phyloP scores from a whole-genome alignment of 306 rosid species.

The Fragaria vesca region DNA sequence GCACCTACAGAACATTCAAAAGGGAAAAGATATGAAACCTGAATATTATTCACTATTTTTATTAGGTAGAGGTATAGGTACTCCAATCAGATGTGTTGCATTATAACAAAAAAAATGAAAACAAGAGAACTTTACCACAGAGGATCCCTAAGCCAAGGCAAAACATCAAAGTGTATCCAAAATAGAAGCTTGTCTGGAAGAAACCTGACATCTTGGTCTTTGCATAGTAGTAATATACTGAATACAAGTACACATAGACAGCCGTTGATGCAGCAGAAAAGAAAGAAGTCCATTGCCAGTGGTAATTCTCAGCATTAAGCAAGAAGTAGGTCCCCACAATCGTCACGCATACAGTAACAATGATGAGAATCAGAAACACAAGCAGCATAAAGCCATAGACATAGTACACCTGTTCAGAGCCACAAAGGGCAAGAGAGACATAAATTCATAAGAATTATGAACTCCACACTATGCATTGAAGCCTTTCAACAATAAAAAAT shows the following conservation, averaged over 20 bases:
- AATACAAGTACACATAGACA: constrained; percentile 88
- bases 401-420: constrained; percentile 82
- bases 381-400: constrained; percentile 99
- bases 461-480: not conserved
- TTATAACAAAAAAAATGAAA: not conserved
- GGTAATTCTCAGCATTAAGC: constrained; percentile 98
- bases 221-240: constrained; percentile 88
- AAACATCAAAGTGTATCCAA: constrained; percentile 98
- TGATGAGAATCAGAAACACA: constrained; percentile 86
- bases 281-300: constrained; percentile 99
- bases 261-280: constrained; percentile 99
- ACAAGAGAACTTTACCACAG: constrained; percentile 64
- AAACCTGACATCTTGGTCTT: constrained; percentile 99
- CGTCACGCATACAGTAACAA: constrained; percentile 96
- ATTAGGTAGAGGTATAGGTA: not conserved
- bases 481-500: not conserved
- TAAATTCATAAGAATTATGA: constrained; percentile 19
- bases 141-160: constrained; percentile 98
- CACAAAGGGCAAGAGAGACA: constrained; percentile 29
- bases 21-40: constrained; percentile 3
- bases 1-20: constrained; percentile 63
- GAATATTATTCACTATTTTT: not conserved
- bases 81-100: not conserved
- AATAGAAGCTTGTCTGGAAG: constrained; percentile 98
- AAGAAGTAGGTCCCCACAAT: constrained; percentile 97